A percentile compares a stretch with the other conserved stretches of the same genome.
These are phyloP conservation scores for Thermothielavioides terrestris DNA, from an alignment of 495 filamentous ascomycete genomes.

Conservation along the genomic window DNA sequence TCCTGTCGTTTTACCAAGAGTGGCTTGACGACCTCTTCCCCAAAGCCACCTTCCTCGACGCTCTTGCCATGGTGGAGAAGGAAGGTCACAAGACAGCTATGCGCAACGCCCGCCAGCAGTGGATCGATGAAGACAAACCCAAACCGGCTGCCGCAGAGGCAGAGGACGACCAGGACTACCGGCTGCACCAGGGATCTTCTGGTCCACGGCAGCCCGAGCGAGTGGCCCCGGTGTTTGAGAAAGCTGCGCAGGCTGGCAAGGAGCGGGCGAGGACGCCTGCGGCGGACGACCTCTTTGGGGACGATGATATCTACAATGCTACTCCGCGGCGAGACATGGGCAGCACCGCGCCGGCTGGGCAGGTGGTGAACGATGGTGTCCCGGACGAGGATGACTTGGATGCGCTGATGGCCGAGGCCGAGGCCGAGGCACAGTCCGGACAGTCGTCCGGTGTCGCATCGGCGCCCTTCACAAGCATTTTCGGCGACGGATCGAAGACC, in stretches of 20 bases:
- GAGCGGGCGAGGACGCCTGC: conserved; percentile 24
- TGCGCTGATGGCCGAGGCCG: conserved; percentile 42
- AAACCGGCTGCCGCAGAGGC: conserved; percentile 43
- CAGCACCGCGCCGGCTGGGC: conserved; percentile 3
- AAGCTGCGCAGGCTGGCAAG: background rate
- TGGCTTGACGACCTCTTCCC: conserved; percentile 97
- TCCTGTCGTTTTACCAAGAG: conserved; percentile 86
- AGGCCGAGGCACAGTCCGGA: conserved; percentile 18
- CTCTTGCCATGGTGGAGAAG: conserved; percentile 86
- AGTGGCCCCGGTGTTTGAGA: conserved; percentile 44
- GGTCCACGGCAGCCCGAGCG: conserved; percentile 25
- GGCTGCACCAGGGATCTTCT: conserved; percentile 15
- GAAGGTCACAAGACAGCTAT: conserved; percentile 75
- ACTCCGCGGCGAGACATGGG: conserved; percentile 23
- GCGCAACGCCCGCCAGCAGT: conserved; percentile 54
- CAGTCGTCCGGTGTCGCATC: background rate
- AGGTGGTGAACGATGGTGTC: conserved; percentile 17
- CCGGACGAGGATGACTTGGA: conserved; percentile 44
- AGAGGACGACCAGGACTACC: conserved; percentile 36
- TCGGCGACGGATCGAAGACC: conserved; percentile 18
- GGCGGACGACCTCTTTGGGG: conserved; percentile 26
- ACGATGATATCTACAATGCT: conserved; percentile 37
- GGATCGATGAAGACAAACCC: conserved; percentile 72
- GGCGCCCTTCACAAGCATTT: conserved; percentile 21
- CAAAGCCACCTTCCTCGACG: conserved; percentile 88